phyloP scores from a whole-genome alignment of 78 protist genomes.

The Dictyostelium discoideum region DNA sequence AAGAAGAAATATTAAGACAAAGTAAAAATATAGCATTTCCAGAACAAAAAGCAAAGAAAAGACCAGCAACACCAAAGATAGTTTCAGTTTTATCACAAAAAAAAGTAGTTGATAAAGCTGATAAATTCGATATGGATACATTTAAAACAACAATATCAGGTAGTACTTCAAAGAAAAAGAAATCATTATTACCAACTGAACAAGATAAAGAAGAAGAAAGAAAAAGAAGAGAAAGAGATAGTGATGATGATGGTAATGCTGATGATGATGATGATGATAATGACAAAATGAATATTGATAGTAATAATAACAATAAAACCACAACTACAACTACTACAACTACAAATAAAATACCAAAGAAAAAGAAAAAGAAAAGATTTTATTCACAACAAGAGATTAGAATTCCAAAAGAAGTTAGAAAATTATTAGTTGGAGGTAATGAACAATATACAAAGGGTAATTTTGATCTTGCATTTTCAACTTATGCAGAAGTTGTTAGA shows the following conservation, averaged over 20 bases:
- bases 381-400: neutral
- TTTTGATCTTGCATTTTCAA: neutral
- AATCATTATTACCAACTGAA: neutral
- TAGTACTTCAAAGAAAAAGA: neutral
- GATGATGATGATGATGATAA: neutral
- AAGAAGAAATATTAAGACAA: neutral
- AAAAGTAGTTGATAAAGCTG: neutral
- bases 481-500: constrained; percentile 30
- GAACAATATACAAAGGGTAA: neutral
- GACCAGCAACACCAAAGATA: neutral
- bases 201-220: neutral
- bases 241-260: neutral
- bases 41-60: neutral
- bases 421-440: constrained; percentile 4
- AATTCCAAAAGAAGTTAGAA: constrained; percentile 9
- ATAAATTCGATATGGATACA: constrained; percentile 25
- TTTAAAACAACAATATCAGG: neutral
- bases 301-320: neutral
- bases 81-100: neutral
- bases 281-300: neutral
- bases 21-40: constrained; percentile 1
- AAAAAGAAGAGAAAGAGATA: neutral
- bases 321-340: neutral
- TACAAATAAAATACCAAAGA: neutral
- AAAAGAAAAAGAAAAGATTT: neutral